phyloP scores from a whole-genome alignment of 2,329 filamentous ascomycete species.

The Bipolaris oryzae region DNA sequence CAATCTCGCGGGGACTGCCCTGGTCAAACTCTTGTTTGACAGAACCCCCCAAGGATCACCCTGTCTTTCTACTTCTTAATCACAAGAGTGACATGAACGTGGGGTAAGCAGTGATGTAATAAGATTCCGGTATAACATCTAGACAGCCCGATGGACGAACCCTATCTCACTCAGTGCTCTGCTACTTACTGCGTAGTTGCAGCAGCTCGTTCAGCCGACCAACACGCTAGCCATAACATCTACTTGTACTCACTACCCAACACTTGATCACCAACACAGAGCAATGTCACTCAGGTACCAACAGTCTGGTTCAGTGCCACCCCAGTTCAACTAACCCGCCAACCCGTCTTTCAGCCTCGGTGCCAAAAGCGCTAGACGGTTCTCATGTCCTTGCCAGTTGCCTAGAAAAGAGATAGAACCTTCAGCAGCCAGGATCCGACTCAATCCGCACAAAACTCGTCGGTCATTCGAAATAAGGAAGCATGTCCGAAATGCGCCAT shows the following conservation, averaged over 20 bases:
- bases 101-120: background rate
- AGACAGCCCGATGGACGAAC: background rate
- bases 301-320: slow-evolving; percentile 1
- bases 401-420: background rate
- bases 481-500: background rate
- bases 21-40: background rate
- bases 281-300: slow-evolving; percentile 8
- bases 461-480: background rate
- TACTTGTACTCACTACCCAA: too few relatives aligned
- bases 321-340: slow-evolving; percentile 2
- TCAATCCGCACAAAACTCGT: background rate
- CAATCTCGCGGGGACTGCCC: background rate
- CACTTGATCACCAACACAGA: background rate
- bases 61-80: background rate
- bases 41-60: background rate
- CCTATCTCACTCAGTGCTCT: background rate
- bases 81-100: background rate
- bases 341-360: slow-evolving; percentile 7
- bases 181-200: background rate
- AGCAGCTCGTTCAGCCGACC: background rate
- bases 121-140: background rate
- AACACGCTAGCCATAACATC: background rate
- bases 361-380: background rate
- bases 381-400: background rate
- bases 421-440: background rate